These are phyloP conservation scores for Nicotiana paniculata DNA, from an alignment of 257 asterid species.

Conservation along the genomic window DNA sequence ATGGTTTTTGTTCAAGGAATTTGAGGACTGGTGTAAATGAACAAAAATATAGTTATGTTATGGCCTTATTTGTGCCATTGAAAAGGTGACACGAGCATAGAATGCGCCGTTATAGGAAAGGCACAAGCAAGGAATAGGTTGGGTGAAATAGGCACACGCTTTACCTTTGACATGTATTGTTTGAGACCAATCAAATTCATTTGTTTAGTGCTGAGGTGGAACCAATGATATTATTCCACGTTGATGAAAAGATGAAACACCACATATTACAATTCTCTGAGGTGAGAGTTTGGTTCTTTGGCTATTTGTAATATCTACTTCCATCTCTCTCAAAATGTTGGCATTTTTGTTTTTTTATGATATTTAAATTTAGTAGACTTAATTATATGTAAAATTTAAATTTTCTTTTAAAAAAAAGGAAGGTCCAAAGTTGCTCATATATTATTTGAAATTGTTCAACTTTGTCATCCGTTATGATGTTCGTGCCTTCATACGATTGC, in stretches of 20 bases:
- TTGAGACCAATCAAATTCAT: background rate
- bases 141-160: background rate
- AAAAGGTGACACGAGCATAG: background rate
- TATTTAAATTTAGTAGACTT: too few relatives aligned
- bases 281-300: background rate
- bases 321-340: background rate
- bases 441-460: too few relatives aligned
- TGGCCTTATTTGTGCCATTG: background rate
- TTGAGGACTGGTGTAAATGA: background rate
- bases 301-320: background rate
- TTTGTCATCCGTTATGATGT: too few relatives aligned
- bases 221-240: background rate
- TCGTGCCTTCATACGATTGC: too few relatives aligned
- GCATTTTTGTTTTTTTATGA: background rate
- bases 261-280: background rate
- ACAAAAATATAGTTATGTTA: background rate
- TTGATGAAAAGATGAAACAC: background rate
- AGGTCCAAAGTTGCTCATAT: too few relatives aligned
- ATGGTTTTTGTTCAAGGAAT: background rate
- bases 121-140: background rate
- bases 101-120: background rate
- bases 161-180: background rate
- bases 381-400: too few relatives aligned
- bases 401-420: too few relatives aligned
- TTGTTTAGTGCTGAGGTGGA: background rate